Conservation (phyloP, 2,329 filamentous ascomycete genomes). For the Pleoardoris graminearum region DNA sequence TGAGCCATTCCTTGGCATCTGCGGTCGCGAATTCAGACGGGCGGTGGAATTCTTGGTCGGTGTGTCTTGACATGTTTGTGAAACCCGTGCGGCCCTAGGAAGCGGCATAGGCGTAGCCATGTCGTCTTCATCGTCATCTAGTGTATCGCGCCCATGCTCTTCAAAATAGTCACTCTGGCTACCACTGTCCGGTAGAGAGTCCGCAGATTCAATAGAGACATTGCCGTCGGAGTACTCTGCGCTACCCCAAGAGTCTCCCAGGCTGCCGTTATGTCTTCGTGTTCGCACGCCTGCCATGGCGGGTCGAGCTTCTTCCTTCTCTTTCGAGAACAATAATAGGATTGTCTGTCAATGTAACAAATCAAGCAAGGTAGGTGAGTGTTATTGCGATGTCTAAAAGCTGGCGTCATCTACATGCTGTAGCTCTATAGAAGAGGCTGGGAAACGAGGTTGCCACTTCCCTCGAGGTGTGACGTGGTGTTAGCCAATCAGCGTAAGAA, state of each 20-base stretch:
- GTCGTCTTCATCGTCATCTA: constrained; percentile 17
- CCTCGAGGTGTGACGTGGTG: constrained; percentile 31
- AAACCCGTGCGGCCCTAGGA: constrained; percentile 6
- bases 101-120: constrained; percentile 20
- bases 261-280: constrained; percentile 26
- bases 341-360: neutral
- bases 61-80: constrained; percentile 15
- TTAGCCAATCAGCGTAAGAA: constrained; percentile 27
- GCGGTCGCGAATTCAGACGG: neutral
- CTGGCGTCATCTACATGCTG: constrained; percentile 2
- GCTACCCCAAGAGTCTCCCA: constrained; percentile 42
- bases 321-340: neutral
- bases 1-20: constrained; percentile 4
- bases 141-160: neutral
- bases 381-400: neutral
- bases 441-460: constrained; percentile 28
- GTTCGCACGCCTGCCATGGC: constrained; percentile 22
- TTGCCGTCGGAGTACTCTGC: constrained; percentile 34
- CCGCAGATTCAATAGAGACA: constrained; percentile 30
- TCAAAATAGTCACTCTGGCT: constrained; percentile 35
- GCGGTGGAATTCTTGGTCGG: constrained; percentile 17
- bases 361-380: constrained; percentile 5
- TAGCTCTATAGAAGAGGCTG: constrained; percentile 21
- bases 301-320: neutral
- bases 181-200: constrained; percentile 22